Conservation (phyloP, 306 rosid genomes). For the Herpetospermum pedunculosum region DNA sequence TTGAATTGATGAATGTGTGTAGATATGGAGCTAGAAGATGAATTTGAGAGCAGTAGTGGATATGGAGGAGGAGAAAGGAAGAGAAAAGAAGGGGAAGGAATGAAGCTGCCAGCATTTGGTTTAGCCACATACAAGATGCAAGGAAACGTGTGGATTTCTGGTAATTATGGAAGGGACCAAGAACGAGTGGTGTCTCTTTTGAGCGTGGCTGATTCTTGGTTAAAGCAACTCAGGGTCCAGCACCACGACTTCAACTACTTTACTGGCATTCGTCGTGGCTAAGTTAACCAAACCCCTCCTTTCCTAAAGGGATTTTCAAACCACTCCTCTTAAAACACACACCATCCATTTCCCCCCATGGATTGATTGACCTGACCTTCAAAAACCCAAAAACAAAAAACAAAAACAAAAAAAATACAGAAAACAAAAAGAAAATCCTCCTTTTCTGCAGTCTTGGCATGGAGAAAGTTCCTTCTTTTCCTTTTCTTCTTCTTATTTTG, state of each 20-base stretch:
- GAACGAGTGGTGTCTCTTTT: slow-evolving; percentile 49
- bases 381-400: neutral
- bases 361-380: neutral
- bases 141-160: slow-evolving; percentile 73
- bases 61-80: slow-evolving; percentile 25
- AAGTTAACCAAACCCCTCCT: neutral
- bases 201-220: slow-evolving; percentile 94
- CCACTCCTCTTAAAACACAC: neutral
- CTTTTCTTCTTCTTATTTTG: neutral
- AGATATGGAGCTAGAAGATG: slow-evolving; percentile 59
- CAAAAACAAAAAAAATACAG: neutral
- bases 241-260: slow-evolving; percentile 92
- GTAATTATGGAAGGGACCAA: slow-evolving; percentile 78
- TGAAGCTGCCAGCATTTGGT: slow-evolving; percentile 69
- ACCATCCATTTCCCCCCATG: neutral
- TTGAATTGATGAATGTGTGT: neutral
- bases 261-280: slow-evolving; percentile 35
- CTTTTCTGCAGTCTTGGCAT: neutral
- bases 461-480: neutral
- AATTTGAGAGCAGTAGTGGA: slow-evolving; percentile 5
- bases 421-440: neutral
- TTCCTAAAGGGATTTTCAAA: neutral
- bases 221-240: slow-evolving; percentile 84
- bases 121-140: slow-evolving; percentile 93
- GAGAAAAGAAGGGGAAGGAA: slow-evolving; percentile 58